phyloP scores from a whole-genome alignment of 2,329 filamentous ascomycete species.

The Pezizomycotina sp. region DNA sequence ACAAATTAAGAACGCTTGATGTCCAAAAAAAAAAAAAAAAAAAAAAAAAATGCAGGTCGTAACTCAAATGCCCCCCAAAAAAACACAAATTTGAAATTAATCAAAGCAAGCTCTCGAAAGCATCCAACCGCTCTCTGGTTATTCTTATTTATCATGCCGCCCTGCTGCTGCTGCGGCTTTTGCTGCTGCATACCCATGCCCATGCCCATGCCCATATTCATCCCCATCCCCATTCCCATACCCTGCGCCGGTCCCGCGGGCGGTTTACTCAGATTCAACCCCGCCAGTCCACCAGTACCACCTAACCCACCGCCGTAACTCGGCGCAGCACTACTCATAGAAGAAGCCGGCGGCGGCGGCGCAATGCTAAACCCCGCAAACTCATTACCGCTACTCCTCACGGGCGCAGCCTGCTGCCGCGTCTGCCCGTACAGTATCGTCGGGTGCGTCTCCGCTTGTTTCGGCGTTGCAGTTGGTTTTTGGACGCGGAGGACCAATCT shows the following conservation, averaged over 20 bases:
- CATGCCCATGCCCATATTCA: conserved; percentile 25
- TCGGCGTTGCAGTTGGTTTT: conserved; percentile 10
- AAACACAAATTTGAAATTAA: conserved; percentile 4
- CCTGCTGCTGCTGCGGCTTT: conserved; percentile 36
- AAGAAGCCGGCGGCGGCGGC: conserved; percentile 22
- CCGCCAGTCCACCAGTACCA: conserved; percentile 30
- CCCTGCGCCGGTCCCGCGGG: conserved; percentile 27
- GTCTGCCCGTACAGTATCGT: conserved; percentile 22
- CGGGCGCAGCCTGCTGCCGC: conserved; percentile 20
- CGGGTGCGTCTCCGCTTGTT: conserved; percentile 19
- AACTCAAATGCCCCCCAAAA: not conserved
- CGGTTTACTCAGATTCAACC: conserved; percentile 41
- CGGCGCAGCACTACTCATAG: conserved; percentile 8
- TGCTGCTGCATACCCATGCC: conserved; percentile 48
- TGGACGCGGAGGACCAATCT: conserved; percentile 21
- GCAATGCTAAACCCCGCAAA: conserved; percentile 29
- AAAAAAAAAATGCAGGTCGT: not conserved
- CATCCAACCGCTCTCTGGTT: conserved; percentile 35
- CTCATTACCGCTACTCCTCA: conserved; percentile 12
- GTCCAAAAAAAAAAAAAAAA: conserved; percentile 6
- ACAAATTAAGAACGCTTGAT: conserved; percentile 3
- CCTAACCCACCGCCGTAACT: conserved; percentile 8
- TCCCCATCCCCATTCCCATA: conserved; percentile 10
- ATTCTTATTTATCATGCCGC: conserved; percentile 29
- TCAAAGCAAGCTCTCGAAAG: conserved; percentile 41